A percentile compares a stretch with the other conserved stretches of the same genome.
phyloP scores from a whole-genome alignment of 345 rosid species.

The Aegle marmelos region DNA sequence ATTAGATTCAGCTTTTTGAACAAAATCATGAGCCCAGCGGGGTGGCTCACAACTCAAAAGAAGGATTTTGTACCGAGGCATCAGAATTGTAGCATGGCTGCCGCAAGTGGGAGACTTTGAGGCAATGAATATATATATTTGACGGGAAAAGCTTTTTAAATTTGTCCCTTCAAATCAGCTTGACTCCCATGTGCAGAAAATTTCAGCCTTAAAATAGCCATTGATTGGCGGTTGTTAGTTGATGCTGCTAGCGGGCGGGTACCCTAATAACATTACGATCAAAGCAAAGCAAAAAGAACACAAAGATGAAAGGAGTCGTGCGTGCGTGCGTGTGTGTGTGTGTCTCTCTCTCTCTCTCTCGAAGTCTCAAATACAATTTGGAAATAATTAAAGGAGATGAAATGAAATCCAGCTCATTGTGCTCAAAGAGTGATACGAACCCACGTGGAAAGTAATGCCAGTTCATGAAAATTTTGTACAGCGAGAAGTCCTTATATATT shows the following conservation, averaged over 20 bases:
- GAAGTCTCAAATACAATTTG: background rate
- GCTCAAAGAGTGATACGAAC: conserved; percentile 24
- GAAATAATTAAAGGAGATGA: conserved; percentile 19
- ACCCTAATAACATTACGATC: background rate
- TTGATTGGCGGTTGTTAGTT: conserved; percentile 5
- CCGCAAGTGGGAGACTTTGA: conserved; percentile 11
- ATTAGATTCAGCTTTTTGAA: background rate
- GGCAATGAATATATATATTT: background rate
- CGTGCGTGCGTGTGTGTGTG: fast-evolving
- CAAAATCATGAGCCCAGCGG: background rate
- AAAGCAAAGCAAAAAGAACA: background rate
- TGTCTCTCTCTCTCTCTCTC: background rate
- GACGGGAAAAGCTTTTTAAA: background rate
- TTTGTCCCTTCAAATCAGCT: background rate
- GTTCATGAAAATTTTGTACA: conserved; percentile 29
- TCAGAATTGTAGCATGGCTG: conserved; percentile 3
- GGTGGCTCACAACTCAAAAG: conserved; percentile 7
- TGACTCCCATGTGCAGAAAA: conserved; percentile 1
- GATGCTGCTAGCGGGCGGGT: background rate
- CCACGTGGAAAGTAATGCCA: conserved; percentile 51
- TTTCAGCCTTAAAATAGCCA: conserved; percentile 15
- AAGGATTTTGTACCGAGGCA: background rate
- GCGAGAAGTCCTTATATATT: background rate
- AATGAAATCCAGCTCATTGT: conserved; percentile 41
- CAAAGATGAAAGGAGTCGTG: background rate